Percentiles rank a stretch among this genome's conserved stretches.
Evolutionary conservation across 768 basidiomycete genomes (phyloP).

Genomic region (Kwoniella botswanensis): DNA sequence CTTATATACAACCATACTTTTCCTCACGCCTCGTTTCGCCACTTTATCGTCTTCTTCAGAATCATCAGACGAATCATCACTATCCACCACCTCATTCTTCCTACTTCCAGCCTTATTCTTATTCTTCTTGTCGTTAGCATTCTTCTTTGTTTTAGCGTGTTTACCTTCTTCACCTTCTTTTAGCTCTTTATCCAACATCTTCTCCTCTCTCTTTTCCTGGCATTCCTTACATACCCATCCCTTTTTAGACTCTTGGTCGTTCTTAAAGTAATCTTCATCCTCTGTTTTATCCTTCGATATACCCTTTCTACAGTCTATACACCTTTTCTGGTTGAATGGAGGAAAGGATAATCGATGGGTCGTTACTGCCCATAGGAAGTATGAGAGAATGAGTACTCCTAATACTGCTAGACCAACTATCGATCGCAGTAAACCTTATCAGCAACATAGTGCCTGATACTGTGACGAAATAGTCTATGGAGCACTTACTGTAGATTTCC

Average conservation of each 20-base stretch:
- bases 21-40: neutral
- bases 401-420: constrained; percentile 19
- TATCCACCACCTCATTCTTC: neutral
- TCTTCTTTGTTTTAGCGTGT: neutral
- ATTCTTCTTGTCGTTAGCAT: neutral
- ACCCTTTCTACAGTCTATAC: constrained; percentile 16
- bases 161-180: constrained; percentile 1
- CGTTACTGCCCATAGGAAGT: constrained; percentile 19
- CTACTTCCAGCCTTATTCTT: neutral
- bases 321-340: constrained; percentile 25
- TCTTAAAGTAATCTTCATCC: constrained; percentile 21
- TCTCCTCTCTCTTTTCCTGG: constrained; percentile 11
- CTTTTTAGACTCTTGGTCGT: neutral
- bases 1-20: neutral
- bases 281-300: constrained; percentile 7
- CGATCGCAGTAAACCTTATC: too few species aligned
- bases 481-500: constrained; percentile 14
- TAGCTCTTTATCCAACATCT: constrained; percentile 5
- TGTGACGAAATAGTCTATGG: neutral
- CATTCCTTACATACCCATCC: constrained; percentile 17
- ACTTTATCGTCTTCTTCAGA: constrained; percentile 2
- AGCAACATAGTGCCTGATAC: too few species aligned
- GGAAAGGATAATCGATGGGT: constrained; percentile 13
- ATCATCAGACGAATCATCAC: constrained; percentile 1
- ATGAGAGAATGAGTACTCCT: neutral